A percentile compares a stretch with the other conserved stretches of the same genome.
phyloP scores from a whole-genome alignment of 345 rosid genomes.

The Schrenkiella parvula region DNA sequence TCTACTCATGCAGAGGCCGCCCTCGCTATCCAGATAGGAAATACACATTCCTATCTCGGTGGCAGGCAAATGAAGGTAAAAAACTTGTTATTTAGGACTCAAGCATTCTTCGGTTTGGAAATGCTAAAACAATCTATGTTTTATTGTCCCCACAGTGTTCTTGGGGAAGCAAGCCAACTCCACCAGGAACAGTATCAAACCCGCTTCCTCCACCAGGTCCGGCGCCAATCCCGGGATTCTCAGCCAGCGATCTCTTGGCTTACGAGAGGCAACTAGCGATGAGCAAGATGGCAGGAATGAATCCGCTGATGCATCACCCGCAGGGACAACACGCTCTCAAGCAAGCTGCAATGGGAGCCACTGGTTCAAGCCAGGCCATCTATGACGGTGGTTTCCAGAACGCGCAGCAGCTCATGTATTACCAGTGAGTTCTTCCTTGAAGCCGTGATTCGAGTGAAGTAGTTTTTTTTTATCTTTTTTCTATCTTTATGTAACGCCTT shows the following conservation, averaged over 20 bases:
- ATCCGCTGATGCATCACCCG: conserved; percentile 60
- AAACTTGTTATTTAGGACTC: background rate
- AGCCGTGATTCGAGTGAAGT: conserved; percentile 6
- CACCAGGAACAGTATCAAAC: conserved; percentile 49
- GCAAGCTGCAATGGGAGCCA: conserved; percentile 73
- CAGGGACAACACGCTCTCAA: conserved; percentile 78
- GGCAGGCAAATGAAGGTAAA: conserved; percentile 48
- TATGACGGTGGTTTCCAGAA: conserved; percentile 92
- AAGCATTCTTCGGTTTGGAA: background rate
- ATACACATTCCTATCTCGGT: conserved; percentile 33
- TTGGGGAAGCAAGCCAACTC: conserved; percentile 63
- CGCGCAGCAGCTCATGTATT: conserved; percentile 93
- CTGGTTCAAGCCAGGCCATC: conserved; percentile 87
- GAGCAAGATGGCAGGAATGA: conserved; percentile 62
- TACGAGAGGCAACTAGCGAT: conserved; percentile 50
- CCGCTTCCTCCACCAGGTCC: conserved; percentile 35
- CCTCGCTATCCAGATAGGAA: conserved; percentile 45
- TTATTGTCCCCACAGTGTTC: conserved; percentile 36
- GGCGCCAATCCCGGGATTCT: conserved; percentile 36
- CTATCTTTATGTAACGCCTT: conserved; percentile 2
- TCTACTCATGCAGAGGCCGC: conserved; percentile 49
- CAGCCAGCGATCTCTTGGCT: conserved; percentile 44
- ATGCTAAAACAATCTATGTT: background rate
- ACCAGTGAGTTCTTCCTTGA: conserved; percentile 45
- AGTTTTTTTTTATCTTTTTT: background rate